A percentile compares a stretch with the other conserved stretches of the same genome.
These are phyloP conservation scores for Aspergillus phoenicis DNA, from an alignment of 2,329 filamentous ascomycete species.

Conservation along the genomic window DNA sequence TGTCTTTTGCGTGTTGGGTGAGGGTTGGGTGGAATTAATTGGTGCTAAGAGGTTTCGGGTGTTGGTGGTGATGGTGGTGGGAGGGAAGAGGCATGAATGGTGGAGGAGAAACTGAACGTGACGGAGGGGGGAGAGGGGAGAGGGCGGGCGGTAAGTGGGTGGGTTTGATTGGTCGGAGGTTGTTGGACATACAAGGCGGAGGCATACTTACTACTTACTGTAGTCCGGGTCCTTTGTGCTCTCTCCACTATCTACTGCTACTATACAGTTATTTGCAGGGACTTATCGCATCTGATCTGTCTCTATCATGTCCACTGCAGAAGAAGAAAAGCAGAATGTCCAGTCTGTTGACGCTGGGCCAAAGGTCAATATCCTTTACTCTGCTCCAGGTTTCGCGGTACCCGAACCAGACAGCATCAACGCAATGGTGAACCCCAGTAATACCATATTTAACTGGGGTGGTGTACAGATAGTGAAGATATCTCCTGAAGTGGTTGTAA, in stretches of 20 bases:
- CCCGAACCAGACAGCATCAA: not conserved
- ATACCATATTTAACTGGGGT: slow-evolving; percentile 15
- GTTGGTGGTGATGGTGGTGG: not conserved
- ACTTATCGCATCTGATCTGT: not conserved
- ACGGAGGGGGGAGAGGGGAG: not conserved
- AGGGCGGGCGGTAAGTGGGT: slow-evolving; percentile 1
- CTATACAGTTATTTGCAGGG: too few species aligned
- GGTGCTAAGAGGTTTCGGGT: not conserved
- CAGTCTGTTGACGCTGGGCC: not conserved
- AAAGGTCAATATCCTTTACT: not conserved
- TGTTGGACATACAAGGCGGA: not conserved
- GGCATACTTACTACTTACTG: not conserved
- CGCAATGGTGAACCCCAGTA: not conserved
- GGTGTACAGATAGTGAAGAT: slow-evolving; percentile 21
- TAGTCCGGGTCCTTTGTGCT: too few species aligned
- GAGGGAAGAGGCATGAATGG: not conserved
- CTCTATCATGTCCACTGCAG: not conserved
- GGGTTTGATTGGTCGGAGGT: not conserved
- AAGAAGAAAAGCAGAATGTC: not conserved
- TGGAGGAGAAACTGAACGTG: not conserved
- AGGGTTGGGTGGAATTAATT: not conserved
- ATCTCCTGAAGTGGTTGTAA: slow-evolving; percentile 20
- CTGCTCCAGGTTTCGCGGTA: not conserved
- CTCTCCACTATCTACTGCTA: too few species aligned
- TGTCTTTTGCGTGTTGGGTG: not conserved